phyloP scores from a whole-genome alignment of 2,329 filamentous ascomycete genomes.

The Ascochyta clinopodiicola region DNA sequence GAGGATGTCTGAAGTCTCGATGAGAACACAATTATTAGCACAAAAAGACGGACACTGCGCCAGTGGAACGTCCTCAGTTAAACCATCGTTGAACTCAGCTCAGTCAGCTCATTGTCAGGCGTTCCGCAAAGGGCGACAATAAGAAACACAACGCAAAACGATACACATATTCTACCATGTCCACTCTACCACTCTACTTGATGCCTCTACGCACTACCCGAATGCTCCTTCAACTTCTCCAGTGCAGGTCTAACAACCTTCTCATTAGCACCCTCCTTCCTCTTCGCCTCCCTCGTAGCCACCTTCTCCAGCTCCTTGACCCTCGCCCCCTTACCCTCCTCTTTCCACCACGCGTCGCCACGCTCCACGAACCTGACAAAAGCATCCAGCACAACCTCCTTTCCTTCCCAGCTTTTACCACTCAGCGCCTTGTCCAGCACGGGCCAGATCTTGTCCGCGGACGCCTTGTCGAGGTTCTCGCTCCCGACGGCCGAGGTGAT shows the following conservation, averaged over 20 bases:
- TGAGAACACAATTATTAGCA: neutral
- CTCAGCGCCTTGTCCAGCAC: conserved; percentile 79
- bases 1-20: neutral
- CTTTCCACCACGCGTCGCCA: conserved; percentile 64
- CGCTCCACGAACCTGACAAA: conserved; percentile 79
- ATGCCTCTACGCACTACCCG: neutral
- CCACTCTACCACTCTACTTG: neutral
- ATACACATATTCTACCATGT: no score
- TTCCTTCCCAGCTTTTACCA: conserved; percentile 91
- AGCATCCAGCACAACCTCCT: conserved; percentile 81
- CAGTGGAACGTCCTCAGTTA: no score
- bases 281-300: conserved; percentile 81
- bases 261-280: conserved; percentile 81
- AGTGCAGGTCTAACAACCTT: conserved; percentile 29
- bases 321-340: conserved; percentile 63
- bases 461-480: conserved; percentile 65
- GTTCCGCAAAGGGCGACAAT: no score
- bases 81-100: no score
- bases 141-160: no score
- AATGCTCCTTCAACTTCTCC: conserved; percentile 22
- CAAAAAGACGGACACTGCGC: neutral
- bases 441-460: conserved; percentile 76
- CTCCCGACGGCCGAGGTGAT: conserved; percentile 63
- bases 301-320: conserved; percentile 72
- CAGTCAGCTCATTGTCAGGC: no score